Evolutionary conservation across 345 rosid genomes (phyloP).

Genomic region (Bruguiera parviflora): DNA sequence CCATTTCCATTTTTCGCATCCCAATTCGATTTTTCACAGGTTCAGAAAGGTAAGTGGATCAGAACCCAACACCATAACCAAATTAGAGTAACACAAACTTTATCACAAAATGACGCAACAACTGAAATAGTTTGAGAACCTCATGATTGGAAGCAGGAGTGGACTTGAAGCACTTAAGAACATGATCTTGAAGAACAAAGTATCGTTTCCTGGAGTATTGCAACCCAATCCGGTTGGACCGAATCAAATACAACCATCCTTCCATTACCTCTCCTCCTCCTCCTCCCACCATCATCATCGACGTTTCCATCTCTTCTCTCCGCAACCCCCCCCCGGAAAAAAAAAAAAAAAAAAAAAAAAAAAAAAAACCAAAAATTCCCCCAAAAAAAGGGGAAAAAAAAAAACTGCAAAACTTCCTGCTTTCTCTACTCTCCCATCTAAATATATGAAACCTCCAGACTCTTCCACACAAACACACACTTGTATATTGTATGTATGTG

Average conservation of each 20-base stretch:
- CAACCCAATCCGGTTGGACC: slow-evolving; percentile 74
- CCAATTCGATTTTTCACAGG: neutral
- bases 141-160: slow-evolving; percentile 48
- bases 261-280: slow-evolving; percentile 50
- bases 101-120: neutral
- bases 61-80: neutral
- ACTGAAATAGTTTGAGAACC: slow-evolving; percentile 31
- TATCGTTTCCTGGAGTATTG: slow-evolving; percentile 84
- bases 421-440: too few species aligned
- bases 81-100: neutral
- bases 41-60: neutral
- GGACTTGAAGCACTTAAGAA: slow-evolving; percentile 76
- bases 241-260: slow-evolving; percentile 82
- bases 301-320: slow-evolving; percentile 36
- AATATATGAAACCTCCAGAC: neutral
- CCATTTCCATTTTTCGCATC: neutral
- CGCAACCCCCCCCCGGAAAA: neutral
- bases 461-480: neutral
- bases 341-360: neutral
- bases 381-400: neutral
- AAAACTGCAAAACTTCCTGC: too few species aligned
- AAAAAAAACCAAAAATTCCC: neutral
- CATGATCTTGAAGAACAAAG: slow-evolving; percentile 64
- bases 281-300: slow-evolving; percentile 15
- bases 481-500: neutral